Base-by-base conservation (phyloP, 768 basidiomycete species). In the Termitomyces sp. region DNA sequence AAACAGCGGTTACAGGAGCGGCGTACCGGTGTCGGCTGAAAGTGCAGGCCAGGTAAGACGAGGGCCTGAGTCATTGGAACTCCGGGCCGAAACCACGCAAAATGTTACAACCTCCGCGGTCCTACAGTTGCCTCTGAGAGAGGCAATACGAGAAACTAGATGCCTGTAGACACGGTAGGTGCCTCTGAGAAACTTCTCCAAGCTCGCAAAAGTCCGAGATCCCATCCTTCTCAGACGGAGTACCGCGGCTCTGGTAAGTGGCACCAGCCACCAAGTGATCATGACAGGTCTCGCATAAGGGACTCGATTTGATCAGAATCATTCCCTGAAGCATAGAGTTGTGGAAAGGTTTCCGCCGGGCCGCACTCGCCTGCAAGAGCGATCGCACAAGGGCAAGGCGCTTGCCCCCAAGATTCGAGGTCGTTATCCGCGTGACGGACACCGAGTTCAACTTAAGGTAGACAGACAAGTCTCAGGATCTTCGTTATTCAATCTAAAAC, bases 171-270 rank as follows among this genome's bases (percentile, higher is more conserved):
- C 53, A 39, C 46, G 36, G 24, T 36, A 28, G 18, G 38, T 15
- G 28, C 53, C 55, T 59, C 58, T 53, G 58, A 57, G 60, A 51
- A 61, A 35, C 54, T 55, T 55, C 60, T 57, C 35, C 35, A 36
- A 12, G n/a, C 20, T 42, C 60, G 60, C 60, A 51, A 61, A 61
- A 61, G 49, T 52, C 60, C 60, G 60, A 57, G 60, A 57, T 52
- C 35, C 35, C 42, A 33, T 58, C 28, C 24, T 42, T 42, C 40
- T 36, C 22, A 28, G 49, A 36, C 35, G 45, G 24, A 55, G 20
- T 57, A 57, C 55, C 60, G 42, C 55, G 60, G 60, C 24, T 22
- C 48, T 57, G 49, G 24, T 8, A 28, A 15, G 40, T 57, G 60
- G 55, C 60, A 56, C 33, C 39, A 20, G 42, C 7, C 16, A 52